Evolutionary conservation across 345 rosid genomes (phyloP).

Genomic region (Microcos paniculata): DNA sequence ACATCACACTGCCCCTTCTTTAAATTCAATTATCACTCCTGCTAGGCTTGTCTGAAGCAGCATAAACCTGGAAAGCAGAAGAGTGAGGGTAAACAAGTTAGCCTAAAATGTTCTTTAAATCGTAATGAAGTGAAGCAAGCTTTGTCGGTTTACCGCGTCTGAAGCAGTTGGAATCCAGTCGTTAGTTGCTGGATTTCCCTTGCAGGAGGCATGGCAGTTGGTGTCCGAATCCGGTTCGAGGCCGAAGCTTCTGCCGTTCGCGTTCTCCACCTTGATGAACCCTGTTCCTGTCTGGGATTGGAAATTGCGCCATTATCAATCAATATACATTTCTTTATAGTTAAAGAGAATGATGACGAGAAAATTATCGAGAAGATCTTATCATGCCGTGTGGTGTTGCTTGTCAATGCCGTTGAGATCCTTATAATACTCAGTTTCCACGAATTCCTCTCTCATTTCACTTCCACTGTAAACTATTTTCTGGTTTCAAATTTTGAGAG

Average conservation of each 20-base stretch:
- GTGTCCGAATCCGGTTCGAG: slow-evolving; percentile 31
- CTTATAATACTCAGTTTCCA: slow-evolving; percentile 62
- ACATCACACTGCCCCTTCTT: neutral
- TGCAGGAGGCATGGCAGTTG: slow-evolving; percentile 41
- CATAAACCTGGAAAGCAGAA: slow-evolving; percentile 30
- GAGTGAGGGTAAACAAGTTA: neutral
- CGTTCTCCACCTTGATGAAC: slow-evolving; percentile 47
- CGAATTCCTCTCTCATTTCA: slow-evolving; percentile 48
- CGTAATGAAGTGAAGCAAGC: neutral
- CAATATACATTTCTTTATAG: neutral
- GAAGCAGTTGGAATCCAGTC: slow-evolving; percentile 59
- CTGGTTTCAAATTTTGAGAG: slow-evolving; percentile 19
- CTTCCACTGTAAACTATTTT: slow-evolving; percentile 34
- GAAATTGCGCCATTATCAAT: neutral
- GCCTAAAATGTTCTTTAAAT: neutral
- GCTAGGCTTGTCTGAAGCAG: slow-evolving; percentile 56
- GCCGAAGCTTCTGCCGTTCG: slow-evolving; percentile 29
- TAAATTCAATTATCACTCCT: slow-evolving; percentile 37
- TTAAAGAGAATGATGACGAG: neutral
- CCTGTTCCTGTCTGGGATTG: slow-evolving; percentile 66
- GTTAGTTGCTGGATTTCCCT: slow-evolving; percentile 74
- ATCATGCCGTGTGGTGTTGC: slow-evolving; percentile 59
- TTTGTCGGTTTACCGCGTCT: slow-evolving; percentile 29
- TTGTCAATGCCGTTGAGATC: slow-evolving; percentile 61
- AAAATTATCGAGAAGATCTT: too few relatives aligned